These are phyloP conservation scores for Hyaloscypha variabilis DNA, from an alignment of 495 filamentous ascomycete genomes.

Conservation along the genomic window DNA sequence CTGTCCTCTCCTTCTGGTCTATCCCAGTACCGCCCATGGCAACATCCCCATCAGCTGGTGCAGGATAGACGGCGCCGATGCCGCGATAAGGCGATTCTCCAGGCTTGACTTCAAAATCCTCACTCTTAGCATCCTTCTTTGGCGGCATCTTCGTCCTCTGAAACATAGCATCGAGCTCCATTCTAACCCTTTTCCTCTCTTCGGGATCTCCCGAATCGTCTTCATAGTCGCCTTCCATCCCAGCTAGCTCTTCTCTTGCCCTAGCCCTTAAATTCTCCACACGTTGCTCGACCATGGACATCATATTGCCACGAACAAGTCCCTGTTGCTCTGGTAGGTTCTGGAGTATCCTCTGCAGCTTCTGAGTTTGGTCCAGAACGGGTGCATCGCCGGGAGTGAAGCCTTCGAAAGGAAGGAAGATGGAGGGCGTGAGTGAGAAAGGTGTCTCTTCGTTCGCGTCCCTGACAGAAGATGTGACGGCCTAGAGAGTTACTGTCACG, in stretches of 20 bases:
- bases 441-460: neutral
- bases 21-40: conserved; percentile 7
- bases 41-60: conserved; percentile 7
- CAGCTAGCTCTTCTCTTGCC: conserved; percentile 20
- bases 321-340: conserved; percentile 45
- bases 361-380: conserved; percentile 34
- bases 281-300: conserved; percentile 43
- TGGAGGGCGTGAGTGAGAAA: conserved; percentile 39
- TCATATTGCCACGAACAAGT: conserved; percentile 43
- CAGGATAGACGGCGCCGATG: neutral
- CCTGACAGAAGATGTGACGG: neutral
- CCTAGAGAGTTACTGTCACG: neutral
- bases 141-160: neutral
- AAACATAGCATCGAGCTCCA: conserved; percentile 16
- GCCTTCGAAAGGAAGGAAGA: conserved; percentile 45
- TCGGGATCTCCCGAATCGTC: neutral
- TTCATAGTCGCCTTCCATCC: neutral
- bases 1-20: conserved; percentile 1
- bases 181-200: conserved; percentile 1
- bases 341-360: conserved; percentile 38
- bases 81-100: neutral
- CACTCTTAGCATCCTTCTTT: conserved; percentile 4
- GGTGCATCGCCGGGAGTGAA: conserved; percentile 25
- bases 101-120: conserved; percentile 6
- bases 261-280: conserved; percentile 25